These are phyloP conservation scores for Herpotrichia juniperi DNA, from an alignment of 2,329 filamentous ascomycete genomes.

Conservation along the genomic window DNA sequence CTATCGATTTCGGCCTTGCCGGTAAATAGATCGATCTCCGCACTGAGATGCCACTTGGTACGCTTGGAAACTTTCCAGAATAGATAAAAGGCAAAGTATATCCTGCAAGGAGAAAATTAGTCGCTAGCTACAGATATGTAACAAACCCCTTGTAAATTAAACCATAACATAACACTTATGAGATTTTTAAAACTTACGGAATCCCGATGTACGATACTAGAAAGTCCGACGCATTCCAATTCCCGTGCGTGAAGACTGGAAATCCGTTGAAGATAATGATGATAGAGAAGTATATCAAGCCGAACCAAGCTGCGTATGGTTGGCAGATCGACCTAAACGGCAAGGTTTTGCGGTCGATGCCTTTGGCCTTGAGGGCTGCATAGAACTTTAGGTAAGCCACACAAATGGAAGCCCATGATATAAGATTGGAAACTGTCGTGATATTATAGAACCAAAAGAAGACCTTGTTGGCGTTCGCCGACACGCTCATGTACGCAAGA, in stretches of 20 bases:
- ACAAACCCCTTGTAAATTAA: too few species aligned
- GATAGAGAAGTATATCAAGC: constrained; percentile 53
- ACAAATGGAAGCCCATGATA: constrained; percentile 74
- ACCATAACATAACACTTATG: too few species aligned
- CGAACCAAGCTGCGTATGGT: constrained; percentile 65
- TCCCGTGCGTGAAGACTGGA: constrained; percentile 58
- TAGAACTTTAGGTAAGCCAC: constrained; percentile 76
- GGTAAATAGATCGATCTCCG: too few species aligned
- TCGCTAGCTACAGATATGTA: too few species aligned
- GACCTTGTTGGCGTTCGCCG: constrained; percentile 67
- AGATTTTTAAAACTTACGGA: too few species aligned
- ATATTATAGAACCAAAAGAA: constrained; percentile 75
- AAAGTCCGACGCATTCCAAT: too few species aligned
- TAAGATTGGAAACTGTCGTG: constrained; percentile 71
- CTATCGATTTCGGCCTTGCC: too few species aligned
- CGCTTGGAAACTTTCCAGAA: too few species aligned
- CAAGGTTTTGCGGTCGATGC: constrained; percentile 60
- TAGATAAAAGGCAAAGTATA: too few species aligned
- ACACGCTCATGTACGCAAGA: constrained; percentile 77
- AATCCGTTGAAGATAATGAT: constrained; percentile 71
- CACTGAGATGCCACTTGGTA: too few species aligned
- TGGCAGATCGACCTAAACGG: constrained; percentile 56
- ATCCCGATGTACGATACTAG: too few species aligned
- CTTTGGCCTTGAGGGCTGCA: constrained; percentile 58
- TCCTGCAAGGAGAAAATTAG: too few species aligned